Evolutionary conservation across 495 filamentous ascomycete genomes (phyloP).

Genomic region (Hyphodiscus hymeniophilus): DNA sequence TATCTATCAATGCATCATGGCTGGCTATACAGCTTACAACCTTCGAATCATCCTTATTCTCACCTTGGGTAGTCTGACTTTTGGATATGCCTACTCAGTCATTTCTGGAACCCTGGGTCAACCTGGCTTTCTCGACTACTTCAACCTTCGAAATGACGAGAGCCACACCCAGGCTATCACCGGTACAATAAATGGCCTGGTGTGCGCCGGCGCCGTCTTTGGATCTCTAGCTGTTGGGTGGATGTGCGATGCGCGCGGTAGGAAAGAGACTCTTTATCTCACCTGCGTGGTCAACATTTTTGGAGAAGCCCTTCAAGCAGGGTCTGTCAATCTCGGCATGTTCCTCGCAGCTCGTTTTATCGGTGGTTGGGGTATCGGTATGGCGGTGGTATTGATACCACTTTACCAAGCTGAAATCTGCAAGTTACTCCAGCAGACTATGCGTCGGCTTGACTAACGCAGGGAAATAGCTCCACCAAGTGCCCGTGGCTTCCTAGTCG

Average conservation of each 20-base stretch:
- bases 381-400: too few species aligned
- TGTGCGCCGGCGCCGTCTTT: constrained; percentile 2
- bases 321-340: constrained; percentile 13
- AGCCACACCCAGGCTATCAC: not conserved
- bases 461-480: constrained; percentile 31
- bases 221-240: not conserved
- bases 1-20: too few species aligned
- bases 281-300: constrained; percentile 21
- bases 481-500: constrained; percentile 31
- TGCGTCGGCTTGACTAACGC: constrained; percentile 26
- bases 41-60: not conserved
- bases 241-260: constrained; percentile 12
- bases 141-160: not conserved
- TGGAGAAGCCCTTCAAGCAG: constrained; percentile 17
- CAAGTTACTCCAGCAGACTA: too few species aligned
- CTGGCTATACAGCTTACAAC: too few species aligned
- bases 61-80: not conserved
- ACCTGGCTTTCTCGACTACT: not conserved
- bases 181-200: not conserved
- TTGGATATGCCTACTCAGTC: not conserved
- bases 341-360: constrained; percentile 32
- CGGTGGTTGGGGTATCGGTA: constrained; percentile 24
- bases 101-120: not conserved
- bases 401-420: constrained; percentile 28
- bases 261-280: constrained; percentile 22